Evolutionary conservation across 2,329 filamentous ascomycete genomes (phyloP).

Genomic region (Arthrocladium fulminans): DNA sequence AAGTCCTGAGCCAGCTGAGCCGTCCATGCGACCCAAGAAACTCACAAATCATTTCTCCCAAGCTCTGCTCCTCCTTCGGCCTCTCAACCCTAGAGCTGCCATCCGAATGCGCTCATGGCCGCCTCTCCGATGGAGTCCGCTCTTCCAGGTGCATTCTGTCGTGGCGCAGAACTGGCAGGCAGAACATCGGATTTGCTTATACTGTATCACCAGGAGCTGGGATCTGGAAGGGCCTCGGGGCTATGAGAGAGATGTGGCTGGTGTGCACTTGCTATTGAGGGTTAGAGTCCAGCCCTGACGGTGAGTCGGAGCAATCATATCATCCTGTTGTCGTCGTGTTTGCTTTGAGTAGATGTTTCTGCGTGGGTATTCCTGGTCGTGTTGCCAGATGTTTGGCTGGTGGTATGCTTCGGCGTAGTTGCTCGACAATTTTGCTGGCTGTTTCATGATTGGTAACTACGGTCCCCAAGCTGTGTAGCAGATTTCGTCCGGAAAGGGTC

Average conservation of each 20-base stretch:
- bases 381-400: too few relatives aligned
- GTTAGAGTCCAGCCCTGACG: too few relatives aligned
- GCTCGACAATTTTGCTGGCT: neutral
- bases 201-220: neutral
- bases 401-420: neutral
- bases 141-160: conserved; percentile 12
- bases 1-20: too few relatives aligned
- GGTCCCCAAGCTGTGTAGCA: too few relatives aligned
- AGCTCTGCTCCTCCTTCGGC: conserved; percentile 12
- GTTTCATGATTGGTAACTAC: too few relatives aligned
- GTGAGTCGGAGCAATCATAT: too few relatives aligned
- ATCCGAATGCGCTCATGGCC: conserved; percentile 10
- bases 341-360: too few relatives aligned
- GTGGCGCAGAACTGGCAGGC: neutral
- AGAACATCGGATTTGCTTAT: neutral
- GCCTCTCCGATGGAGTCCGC: conserved; percentile 7
- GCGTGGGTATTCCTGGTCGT: too few relatives aligned
- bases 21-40: conserved; percentile 10
- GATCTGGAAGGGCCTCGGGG: neutral
- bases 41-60: conserved; percentile 12
- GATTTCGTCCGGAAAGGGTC: too few relatives aligned
- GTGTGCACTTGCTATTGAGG: neutral
- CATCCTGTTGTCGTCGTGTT: too few relatives aligned
- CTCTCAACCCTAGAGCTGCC: conserved; percentile 10
- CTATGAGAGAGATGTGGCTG: neutral